Conservation (phyloP, 768 basidiomycete genomes). For the Leccinum obscurum region DNA sequence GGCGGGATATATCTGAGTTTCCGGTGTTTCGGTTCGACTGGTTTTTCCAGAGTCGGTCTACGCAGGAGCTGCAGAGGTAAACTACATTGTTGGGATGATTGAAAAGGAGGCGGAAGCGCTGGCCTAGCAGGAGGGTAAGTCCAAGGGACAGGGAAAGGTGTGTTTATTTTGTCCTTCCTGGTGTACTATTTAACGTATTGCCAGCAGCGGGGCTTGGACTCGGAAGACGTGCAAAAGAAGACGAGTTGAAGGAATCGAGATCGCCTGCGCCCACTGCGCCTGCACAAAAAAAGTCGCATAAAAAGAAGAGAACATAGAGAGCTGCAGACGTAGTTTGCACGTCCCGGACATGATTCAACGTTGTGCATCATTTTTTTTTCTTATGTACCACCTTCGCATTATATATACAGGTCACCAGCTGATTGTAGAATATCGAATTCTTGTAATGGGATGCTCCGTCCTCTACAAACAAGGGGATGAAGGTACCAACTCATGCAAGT, state of each 20-base stretch:
- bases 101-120: slow-evolving; percentile 82
- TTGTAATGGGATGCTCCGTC: not conserved
- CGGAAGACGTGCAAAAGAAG: slow-evolving; percentile 50
- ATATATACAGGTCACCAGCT: not conserved
- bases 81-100: slow-evolving; percentile 88
- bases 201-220: slow-evolving; percentile 71
- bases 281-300: slow-evolving; percentile 56
- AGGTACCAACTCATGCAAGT: not conserved
- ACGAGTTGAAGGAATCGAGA: slow-evolving; percentile 51
- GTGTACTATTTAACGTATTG: not conserved
- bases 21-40: slow-evolving; percentile 97
- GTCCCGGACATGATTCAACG: not conserved
- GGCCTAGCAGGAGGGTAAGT: slow-evolving; percentile 65
- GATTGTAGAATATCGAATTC: not conserved
- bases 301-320: slow-evolving; percentile 66
- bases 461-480: not conserved
- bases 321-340: not conserved
- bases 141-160: slow-evolving; percentile 70
- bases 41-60: slow-evolving; percentile 94
- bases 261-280: slow-evolving; percentile 59
- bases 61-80: slow-evolving; percentile 86
- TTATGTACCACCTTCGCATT: not conserved
- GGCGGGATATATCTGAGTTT: slow-evolving; percentile 95
- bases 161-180: slow-evolving; percentile 11
- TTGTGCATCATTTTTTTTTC: not conserved